These are phyloP conservation scores for Dictyostelium citrinum DNA, from an alignment of 78 protist genomes.

Conservation along the genomic window DNA sequence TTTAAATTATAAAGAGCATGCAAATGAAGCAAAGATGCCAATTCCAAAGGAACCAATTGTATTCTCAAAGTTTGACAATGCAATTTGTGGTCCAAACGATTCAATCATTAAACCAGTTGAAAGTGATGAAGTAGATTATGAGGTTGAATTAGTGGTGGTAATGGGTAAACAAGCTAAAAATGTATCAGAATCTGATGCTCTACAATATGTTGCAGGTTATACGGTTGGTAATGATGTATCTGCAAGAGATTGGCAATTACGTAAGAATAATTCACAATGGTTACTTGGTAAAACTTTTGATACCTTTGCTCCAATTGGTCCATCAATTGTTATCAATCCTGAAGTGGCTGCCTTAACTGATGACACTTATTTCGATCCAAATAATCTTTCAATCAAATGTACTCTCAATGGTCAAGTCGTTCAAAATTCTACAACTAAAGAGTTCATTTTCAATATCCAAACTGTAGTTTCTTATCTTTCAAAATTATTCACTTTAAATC, in stretches of 20 bases:
- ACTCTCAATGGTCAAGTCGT: constrained; percentile 44
- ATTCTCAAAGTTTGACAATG: constrained; percentile 68
- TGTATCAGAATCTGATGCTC: constrained; percentile 39
- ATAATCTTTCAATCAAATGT: constrained; percentile 21
- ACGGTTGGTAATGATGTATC: constrained; percentile 79
- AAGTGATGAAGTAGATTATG: constrained; percentile 71
- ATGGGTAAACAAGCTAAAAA: constrained; percentile 53
- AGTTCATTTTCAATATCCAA: constrained; percentile 59
- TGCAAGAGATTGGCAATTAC: constrained; percentile 71
- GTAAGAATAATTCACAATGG: constrained; percentile 61
- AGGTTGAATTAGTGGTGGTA: constrained; percentile 78
- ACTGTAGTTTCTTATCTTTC: constrained; percentile 56
- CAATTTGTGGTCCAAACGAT: constrained; percentile 48
- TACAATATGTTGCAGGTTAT: constrained; percentile 66
- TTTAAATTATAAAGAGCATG: constrained; percentile 79
- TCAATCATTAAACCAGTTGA: constrained; percentile 19
- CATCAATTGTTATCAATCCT: constrained; percentile 54
- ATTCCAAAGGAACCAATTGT: constrained; percentile 73
- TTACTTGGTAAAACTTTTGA: constrained; percentile 78
- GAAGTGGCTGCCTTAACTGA: not conserved
- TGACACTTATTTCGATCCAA: constrained; percentile 19
- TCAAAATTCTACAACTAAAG: constrained; percentile 70
- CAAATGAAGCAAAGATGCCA: constrained; percentile 43
- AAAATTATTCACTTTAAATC: constrained; percentile 28
- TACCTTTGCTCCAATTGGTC: constrained; percentile 83